phyloP scores from a whole-genome alignment of 2,329 filamentous ascomycete genomes.

The Chaetothyriales sp. region DNA sequence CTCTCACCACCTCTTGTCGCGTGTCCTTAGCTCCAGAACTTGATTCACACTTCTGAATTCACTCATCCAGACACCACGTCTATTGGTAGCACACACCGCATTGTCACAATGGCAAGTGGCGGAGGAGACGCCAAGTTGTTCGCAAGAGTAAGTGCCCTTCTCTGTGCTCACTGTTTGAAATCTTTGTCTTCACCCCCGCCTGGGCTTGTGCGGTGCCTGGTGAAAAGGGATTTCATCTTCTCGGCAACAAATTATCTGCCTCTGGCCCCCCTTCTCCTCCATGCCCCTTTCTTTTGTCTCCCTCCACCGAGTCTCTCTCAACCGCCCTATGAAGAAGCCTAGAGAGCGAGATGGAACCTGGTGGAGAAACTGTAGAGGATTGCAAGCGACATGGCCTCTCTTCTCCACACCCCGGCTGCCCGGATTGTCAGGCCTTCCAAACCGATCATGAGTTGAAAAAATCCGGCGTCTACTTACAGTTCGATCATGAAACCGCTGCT shows the following conservation, averaged over 20 bases:
- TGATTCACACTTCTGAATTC: not conserved
- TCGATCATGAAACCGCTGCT: conserved; percentile 7
- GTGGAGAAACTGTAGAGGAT: not conserved
- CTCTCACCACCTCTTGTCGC: not conserved
- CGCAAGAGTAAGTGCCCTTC: conserved; percentile 60
- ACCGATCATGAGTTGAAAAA: not conserved
- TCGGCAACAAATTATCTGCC: not conserved
- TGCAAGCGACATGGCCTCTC: not conserved
- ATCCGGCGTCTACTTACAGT: not conserved
- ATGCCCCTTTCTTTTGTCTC: not conserved
- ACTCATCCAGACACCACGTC: not conserved
- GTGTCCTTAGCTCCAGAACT: not conserved
- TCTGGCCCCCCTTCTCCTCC: not conserved
- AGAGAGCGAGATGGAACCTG: not conserved
- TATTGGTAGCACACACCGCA: not conserved
- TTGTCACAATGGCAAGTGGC: conserved; percentile 44
- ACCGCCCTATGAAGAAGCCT: not conserved
- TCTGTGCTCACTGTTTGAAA: not conserved
- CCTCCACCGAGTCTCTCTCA: not conserved
- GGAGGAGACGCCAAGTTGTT: conserved; percentile 99
- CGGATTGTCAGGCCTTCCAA: not conserved
- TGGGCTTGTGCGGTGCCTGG: not conserved
- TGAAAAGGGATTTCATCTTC: not conserved
- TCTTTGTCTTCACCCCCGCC: not conserved
- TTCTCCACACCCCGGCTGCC: not conserved